Conservation (phyloP, 2,329 filamentous ascomycete genomes). For the Dothideomycetes sp. region DNA sequence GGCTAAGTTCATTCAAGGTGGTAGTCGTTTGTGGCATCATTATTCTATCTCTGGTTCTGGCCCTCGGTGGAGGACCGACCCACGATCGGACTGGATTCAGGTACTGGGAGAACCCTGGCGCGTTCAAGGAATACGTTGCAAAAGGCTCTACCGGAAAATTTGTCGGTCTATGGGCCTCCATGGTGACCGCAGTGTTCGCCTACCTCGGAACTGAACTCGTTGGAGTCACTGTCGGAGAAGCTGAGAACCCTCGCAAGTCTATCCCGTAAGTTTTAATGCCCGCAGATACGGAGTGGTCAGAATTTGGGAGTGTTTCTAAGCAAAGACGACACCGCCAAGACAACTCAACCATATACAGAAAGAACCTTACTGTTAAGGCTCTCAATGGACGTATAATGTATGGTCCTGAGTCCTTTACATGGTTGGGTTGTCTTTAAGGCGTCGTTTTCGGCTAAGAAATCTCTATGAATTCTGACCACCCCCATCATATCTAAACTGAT, state of each 20-base stretch:
- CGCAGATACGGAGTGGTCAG: too few species aligned
- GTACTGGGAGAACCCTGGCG: slow-evolving; percentile 38
- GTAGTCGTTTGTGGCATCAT: slow-evolving; percentile 39
- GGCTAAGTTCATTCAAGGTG: slow-evolving; percentile 40
- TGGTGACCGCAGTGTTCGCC: slow-evolving; percentile 70
- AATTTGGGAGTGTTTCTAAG: too few species aligned
- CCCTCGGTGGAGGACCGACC: slow-evolving; percentile 35
- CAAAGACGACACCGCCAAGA: too few species aligned
- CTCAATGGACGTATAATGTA: too few species aligned
- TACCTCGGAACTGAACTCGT: slow-evolving; percentile 70
- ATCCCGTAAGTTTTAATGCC: too few species aligned
- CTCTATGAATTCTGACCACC: too few species aligned
- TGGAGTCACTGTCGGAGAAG: slow-evolving; percentile 69
- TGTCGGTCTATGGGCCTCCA: slow-evolving; percentile 35
- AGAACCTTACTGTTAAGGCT: too few species aligned
- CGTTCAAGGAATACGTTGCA: slow-evolving; percentile 34
- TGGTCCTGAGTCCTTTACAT: too few species aligned
- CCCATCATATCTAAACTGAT: too few species aligned
- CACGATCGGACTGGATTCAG: slow-evolving; percentile 34
- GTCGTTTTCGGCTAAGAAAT: too few species aligned
- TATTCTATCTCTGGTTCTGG: slow-evolving; percentile 35
- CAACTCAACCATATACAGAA: too few species aligned
- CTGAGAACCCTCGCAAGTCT: slow-evolving; percentile 67
- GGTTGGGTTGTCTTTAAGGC: too few species aligned
- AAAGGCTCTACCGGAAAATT: slow-evolving; percentile 31